A percentile compares a stretch with the other conserved stretches of the same genome.
Conservation (phyloP, 2,329 filamentous ascomycete genomes). For the Albophoma yamanashiensis region DNA sequence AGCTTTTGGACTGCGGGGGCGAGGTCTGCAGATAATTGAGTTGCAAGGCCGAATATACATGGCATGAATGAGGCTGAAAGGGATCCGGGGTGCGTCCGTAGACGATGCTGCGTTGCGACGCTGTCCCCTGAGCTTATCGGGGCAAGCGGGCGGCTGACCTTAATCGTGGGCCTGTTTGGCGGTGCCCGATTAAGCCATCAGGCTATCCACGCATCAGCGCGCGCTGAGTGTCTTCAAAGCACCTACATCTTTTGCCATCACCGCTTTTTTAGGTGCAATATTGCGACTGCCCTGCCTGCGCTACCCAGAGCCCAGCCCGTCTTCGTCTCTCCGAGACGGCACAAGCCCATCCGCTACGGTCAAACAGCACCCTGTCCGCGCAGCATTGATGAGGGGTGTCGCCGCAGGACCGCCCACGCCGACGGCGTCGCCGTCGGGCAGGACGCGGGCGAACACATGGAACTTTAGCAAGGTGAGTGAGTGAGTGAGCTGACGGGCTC, state of each 20-base stretch:
- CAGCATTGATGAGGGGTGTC: conserved; percentile 19
- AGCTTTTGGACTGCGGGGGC: not conserved
- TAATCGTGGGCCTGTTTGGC: not conserved
- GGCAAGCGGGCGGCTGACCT: not conserved
- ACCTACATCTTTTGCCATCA: not conserved
- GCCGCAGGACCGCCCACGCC: conserved; percentile 22
- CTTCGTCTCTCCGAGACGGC: too few relatives aligned
- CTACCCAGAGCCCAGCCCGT: not conserved
- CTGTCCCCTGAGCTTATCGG: not conserved
- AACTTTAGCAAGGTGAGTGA: conserved; percentile 27
- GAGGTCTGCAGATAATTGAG: not conserved
- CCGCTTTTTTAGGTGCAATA: not conserved
- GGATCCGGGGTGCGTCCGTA: not conserved
- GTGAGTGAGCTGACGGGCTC: conserved; percentile 13
- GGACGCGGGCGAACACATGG: conserved; percentile 26
- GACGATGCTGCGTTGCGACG: not conserved
- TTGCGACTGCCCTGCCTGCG: not conserved
- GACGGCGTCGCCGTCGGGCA: conserved; percentile 11
- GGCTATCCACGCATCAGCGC: not conserved
- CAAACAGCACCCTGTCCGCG: not conserved
- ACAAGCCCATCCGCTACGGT: not conserved
- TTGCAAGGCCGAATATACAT: not conserved
- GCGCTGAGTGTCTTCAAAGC: not conserved
- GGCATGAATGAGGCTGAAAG: not conserved
- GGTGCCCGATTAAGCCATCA: not conserved